Percentiles rank a stretch among this genome's conserved stretches.
Evolutionary conservation across 768 basidiomycete species (phyloP).

Genomic region (Chalciporus chontae): DNA sequence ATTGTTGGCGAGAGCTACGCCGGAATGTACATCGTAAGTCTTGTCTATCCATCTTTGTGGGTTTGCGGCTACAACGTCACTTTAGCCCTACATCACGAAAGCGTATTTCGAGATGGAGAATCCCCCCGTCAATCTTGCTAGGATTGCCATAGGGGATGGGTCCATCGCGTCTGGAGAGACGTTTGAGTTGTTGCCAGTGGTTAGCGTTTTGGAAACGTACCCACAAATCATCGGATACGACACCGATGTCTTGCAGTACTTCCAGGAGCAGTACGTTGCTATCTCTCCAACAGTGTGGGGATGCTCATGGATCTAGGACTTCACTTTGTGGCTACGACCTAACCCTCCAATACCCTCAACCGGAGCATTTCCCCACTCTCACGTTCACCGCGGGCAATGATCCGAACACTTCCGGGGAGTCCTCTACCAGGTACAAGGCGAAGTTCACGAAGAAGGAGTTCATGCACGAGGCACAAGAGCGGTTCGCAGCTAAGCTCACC

Average conservation of each 20-base stretch:
- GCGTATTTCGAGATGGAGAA: slow-evolving; percentile 59
- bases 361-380: slow-evolving; percentile 42
- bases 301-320: slow-evolving; percentile 34
- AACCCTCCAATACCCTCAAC: slow-evolving; percentile 67
- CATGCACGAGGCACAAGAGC: slow-evolving; percentile 18
- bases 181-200: slow-evolving; percentile 53
- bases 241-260: slow-evolving; percentile 60
- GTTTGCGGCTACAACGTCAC: not conserved
- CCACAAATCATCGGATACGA: slow-evolving; percentile 77
- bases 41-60: not conserved
- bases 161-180: slow-evolving; percentile 49
- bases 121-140: slow-evolving; percentile 65
- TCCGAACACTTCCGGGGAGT: not conserved
- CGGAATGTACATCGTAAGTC: slow-evolving; percentile 62
- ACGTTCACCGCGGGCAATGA: slow-evolving; percentile 15
- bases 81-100: slow-evolving; percentile 72
- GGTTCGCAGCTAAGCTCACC: slow-evolving; percentile 20
- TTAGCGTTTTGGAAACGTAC: slow-evolving; percentile 63
- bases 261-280: slow-evolving; percentile 57
- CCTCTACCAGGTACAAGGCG: slow-evolving; percentile 14
- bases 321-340: slow-evolving; percentile 64
- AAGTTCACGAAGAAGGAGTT: slow-evolving; percentile 19
- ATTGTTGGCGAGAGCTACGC: slow-evolving; percentile 76
- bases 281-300: not conserved
- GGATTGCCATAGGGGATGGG: slow-evolving; percentile 71